Base-by-base conservation (phyloP, 148 eudicot genomes). In the Persicaria tinctoria region DNA sequence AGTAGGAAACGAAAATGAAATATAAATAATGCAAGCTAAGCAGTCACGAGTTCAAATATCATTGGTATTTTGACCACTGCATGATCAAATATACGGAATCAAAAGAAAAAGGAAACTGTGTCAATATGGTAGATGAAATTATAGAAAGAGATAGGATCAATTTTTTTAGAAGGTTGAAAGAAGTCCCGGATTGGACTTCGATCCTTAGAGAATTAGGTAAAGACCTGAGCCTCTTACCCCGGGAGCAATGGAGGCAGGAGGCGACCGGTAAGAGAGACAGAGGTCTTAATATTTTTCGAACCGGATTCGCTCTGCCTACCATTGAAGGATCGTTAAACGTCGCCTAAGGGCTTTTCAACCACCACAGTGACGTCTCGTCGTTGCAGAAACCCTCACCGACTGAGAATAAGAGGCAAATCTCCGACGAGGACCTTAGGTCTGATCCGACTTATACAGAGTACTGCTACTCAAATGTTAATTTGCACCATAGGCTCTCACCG, bases 281-380 rank as follows among this genome's bases (percentile, higher is more conserved):
- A 55, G 86, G 83, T 32, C 68, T 76, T 73, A 87, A 82, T 64
- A 76, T 84, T 75, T 83, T 81, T 51, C 81, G 95, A 0, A 90
- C 92, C 51, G 92, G 89, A 8, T 92, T 94, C 13, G 95, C 95
- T 48, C 97, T 92, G 32, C 95, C 97, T 16, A 92, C 89, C 0
- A 74, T 92, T 1, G 95, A 88, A 56, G 91, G 92, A 46, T 84
- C 90, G 51, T 14, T 88, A 17, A 80, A 70, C 51, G 87, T 84
- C 20, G 85, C 77, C 4, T 87, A 87, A 10, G 93, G 86, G 0
- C 51, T 83, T 13, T 82, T 77, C 11, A 17, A 38, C 64, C 82
- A 80, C 20, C 83, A 75, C n/a, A 82, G 74, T 3, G 81, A 70
- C 18, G 78, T 60, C 14, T 84, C 77, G 78, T 57, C 73, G 6